These are phyloP conservation scores for Phoenix roebelenii DNA, from an alignment of 176 grass and related monocot species.

Conservation along the genomic window DNA sequence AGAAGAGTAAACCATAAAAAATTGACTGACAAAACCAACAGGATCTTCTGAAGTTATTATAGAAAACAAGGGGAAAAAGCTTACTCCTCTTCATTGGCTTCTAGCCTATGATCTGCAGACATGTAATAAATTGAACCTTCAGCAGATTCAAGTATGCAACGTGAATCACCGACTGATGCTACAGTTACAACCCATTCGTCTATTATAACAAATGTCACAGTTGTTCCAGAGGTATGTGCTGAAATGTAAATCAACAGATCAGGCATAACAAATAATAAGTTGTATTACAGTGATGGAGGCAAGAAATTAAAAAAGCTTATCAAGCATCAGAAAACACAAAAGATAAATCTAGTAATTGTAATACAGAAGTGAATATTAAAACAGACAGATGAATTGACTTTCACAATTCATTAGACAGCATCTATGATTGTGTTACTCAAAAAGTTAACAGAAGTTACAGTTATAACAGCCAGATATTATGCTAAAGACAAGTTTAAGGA, in stretches of 20 bases:
- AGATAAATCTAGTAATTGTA: background rate
- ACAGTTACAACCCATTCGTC: slow-evolving; percentile 94
- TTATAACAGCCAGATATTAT: too few relatives aligned
- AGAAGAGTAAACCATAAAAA: slow-evolving; percentile 5
- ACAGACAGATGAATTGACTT: too few relatives aligned
- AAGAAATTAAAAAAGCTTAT: too few relatives aligned
- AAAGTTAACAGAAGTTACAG: too few relatives aligned
- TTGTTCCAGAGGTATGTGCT: slow-evolving; percentile 72
- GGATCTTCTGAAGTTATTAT: too few relatives aligned
- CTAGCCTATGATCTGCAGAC: slow-evolving; percentile 80
- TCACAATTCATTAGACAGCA: too few relatives aligned
- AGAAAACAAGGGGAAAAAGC: slow-evolving; percentile 8
- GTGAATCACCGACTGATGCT: slow-evolving; percentile 85
- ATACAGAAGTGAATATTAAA: background rate
- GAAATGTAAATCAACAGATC: slow-evolving; percentile 20
- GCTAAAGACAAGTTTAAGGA: too few relatives aligned
- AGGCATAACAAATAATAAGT: background rate
- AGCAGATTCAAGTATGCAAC: slow-evolving; percentile 76
- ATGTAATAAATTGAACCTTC: slow-evolving; percentile 71
- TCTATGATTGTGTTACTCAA: too few relatives aligned
- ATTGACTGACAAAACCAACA: too few relatives aligned
- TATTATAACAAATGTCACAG: slow-evolving; percentile 87
- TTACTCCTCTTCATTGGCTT: slow-evolving; percentile 83
- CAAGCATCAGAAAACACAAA: too few relatives aligned
- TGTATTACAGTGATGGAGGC: too few relatives aligned